These are phyloP conservation scores for Hysterium pulicare DNA, from an alignment of 2,329 filamentous ascomycete species.

Conservation along the genomic window DNA sequence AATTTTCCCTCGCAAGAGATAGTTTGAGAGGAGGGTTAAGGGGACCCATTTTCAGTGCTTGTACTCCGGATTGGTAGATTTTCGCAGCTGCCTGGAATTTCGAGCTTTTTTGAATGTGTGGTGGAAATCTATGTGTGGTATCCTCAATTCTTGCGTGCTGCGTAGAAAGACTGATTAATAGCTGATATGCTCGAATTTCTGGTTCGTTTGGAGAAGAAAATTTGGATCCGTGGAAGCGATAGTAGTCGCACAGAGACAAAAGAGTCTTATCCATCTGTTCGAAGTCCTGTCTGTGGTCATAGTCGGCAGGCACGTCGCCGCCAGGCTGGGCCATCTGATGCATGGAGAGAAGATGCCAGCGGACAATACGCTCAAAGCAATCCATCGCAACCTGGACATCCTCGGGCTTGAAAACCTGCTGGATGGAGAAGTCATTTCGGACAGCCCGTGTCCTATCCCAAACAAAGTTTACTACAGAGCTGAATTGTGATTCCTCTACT, in stretches of 20 bases:
- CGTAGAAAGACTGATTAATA: constrained; percentile 55
- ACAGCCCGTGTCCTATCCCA: constrained; percentile 65
- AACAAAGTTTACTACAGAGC: constrained; percentile 57
- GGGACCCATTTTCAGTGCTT: constrained; percentile 50
- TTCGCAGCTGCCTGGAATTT: constrained; percentile 56
- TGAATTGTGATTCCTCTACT: constrained; percentile 46
- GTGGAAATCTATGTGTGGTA: constrained; percentile 55
- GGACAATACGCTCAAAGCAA: constrained; percentile 61
- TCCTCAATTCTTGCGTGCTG: constrained; percentile 56
- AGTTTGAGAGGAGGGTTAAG: constrained; percentile 49
- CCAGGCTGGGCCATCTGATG: constrained; percentile 53
- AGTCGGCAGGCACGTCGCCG: constrained; percentile 41
- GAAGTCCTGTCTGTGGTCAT: constrained; percentile 56
- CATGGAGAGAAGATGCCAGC: constrained; percentile 61
- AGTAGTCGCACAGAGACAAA: constrained; percentile 59
- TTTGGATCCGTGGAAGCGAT: constrained; percentile 51
- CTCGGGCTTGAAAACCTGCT: constrained; percentile 53
- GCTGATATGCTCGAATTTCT: constrained; percentile 63
- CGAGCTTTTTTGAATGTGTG: constrained; percentile 47
- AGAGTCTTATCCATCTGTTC: constrained; percentile 64
- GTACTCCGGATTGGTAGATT: constrained; percentile 55
- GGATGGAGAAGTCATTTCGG: constrained; percentile 63
- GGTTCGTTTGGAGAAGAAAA: constrained; percentile 55
- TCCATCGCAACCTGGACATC: constrained; percentile 57
- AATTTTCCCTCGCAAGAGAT: constrained; percentile 57